A percentile compares a stretch with the other conserved stretches of the same genome.
These are phyloP conservation scores for Xylaria grammica DNA, from an alignment of 495 filamentous ascomycete genomes.

Conservation along the genomic window DNA sequence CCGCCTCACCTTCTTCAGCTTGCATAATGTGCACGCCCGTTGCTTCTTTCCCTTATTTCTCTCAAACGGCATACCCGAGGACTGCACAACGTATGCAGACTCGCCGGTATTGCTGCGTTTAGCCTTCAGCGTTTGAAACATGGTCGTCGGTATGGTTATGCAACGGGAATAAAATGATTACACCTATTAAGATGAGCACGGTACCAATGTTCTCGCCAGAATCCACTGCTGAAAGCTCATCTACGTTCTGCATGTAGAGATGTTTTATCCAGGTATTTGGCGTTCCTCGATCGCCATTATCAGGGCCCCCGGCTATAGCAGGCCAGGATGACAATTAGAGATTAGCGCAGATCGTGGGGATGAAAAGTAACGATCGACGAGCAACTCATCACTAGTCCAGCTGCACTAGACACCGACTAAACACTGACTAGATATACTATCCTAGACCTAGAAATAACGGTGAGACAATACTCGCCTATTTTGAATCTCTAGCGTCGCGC, in stretches of 20 bases:
- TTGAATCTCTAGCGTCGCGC: neutral
- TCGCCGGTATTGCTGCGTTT: conserved; percentile 2
- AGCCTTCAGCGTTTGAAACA: conserved; percentile 12
- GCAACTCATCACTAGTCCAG: neutral
- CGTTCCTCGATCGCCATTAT: neutral
- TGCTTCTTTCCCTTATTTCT: neutral
- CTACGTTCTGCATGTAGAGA: neutral
- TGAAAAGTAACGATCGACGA: neutral
- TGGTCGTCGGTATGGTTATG: conserved; percentile 1
- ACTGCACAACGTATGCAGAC: conserved; percentile 4
- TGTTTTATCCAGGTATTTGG: neutral
- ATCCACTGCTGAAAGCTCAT: neutral
- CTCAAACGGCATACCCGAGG: conserved; percentile 5
- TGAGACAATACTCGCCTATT: neutral
- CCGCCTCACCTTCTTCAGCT: neutral
- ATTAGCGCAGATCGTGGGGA: neutral
- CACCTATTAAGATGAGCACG: neutral
- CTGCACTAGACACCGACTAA: too few species aligned
- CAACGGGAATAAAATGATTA: neutral
- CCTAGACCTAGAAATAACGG: neutral
- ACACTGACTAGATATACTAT: neutral
- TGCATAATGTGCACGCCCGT: conserved; percentile 3
- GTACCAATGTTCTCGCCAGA: neutral
- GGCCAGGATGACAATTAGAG: neutral
- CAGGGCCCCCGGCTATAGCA: neutral